Evolutionary conservation across 306 rosid species (phyloP).

Genomic region (Inga oerstediana): DNA sequence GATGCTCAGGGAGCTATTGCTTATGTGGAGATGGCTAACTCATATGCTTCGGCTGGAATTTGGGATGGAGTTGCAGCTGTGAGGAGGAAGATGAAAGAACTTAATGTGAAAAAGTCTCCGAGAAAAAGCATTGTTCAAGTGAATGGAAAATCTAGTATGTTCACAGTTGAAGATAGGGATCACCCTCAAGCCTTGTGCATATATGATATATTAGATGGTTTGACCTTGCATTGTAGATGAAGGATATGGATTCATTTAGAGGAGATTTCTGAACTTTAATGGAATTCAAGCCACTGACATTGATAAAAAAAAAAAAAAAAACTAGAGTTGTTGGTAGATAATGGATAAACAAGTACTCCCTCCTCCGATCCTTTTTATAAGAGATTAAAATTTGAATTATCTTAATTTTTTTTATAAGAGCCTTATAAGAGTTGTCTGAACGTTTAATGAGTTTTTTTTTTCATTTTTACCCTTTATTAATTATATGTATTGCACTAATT

Average conservation of each 20-base stretch:
- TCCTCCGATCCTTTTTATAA: no score
- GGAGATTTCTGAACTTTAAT: conserved; percentile 22
- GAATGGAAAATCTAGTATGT: conserved; percentile 47
- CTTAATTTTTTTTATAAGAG: no score
- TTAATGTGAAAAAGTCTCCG: conserved; percentile 54
- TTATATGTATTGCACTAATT: no score
- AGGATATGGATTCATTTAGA: conserved; percentile 2
- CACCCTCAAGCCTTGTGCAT: conserved; percentile 52
- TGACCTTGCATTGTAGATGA: conserved; percentile 41
- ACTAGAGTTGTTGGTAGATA: neutral
- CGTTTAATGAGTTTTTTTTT: no score
- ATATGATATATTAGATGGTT: conserved; percentile 46
- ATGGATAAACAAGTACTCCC: neutral
- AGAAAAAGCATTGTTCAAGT: conserved; percentile 68
- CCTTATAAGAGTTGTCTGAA: conserved; percentile 39
- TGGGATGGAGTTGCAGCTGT: conserved; percentile 70
- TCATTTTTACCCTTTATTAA: no score
- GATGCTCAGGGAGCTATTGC: conserved; percentile 56
- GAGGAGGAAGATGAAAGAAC: conserved; percentile 57
- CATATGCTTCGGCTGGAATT: conserved; percentile 64
- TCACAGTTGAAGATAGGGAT: conserved; percentile 64
- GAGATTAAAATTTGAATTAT: no score
- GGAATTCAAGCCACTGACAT: conserved; percentile 13
- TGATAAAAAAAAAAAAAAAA: neutral
- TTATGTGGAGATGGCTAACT: conserved; percentile 68